Evolutionary conservation across 139 green algal genomes (phyloP).

Genomic region (Picochlorum sp.): DNA sequence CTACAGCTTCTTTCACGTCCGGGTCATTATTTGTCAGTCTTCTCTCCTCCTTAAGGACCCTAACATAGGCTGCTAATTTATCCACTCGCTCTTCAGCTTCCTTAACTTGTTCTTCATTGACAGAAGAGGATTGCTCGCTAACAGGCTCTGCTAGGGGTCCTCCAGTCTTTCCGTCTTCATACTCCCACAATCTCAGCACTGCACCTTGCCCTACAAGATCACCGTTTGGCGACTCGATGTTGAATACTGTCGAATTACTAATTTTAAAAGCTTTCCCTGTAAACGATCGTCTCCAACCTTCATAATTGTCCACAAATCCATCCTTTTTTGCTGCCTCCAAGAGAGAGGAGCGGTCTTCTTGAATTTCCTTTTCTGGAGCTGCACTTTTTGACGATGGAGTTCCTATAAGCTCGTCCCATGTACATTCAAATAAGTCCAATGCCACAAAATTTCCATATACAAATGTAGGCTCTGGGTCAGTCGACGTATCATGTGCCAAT

Average conservation of each 20-base stretch:
- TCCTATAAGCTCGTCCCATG: slow-evolving; percentile 22
- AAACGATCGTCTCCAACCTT: slow-evolving; percentile 2
- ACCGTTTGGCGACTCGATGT: slow-evolving; percentile 3
- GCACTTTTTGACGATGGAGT: slow-evolving; percentile 6
- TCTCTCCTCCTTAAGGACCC: slow-evolving; percentile 9
- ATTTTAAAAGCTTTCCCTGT: background rate
- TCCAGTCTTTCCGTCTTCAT: slow-evolving; percentile 12
- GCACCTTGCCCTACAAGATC: slow-evolving; percentile 12
- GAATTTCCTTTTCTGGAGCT: slow-evolving; percentile 3
- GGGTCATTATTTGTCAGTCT: slow-evolving; percentile 1
- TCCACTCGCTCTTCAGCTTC: background rate
- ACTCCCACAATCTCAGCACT: slow-evolving; percentile 16
- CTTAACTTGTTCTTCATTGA: background rate
- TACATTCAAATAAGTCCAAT: slow-evolving; percentile 22
- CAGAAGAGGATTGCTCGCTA: too few relatives aligned
- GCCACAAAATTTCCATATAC: slow-evolving; percentile 21
- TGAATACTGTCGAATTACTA: slow-evolving; percentile 12
- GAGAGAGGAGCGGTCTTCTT: background rate
- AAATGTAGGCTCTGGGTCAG: slow-evolving; percentile 7
- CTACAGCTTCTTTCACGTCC: slow-evolving; percentile 6
- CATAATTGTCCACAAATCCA: background rate
- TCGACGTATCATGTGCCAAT: slow-evolving; percentile 9
- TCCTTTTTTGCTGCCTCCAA: background rate
- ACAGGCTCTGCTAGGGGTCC: background rate
- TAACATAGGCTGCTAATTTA: background rate